Base-by-base conservation (phyloP, 257 asterid species). In the Pogostemon cablin region DNA sequence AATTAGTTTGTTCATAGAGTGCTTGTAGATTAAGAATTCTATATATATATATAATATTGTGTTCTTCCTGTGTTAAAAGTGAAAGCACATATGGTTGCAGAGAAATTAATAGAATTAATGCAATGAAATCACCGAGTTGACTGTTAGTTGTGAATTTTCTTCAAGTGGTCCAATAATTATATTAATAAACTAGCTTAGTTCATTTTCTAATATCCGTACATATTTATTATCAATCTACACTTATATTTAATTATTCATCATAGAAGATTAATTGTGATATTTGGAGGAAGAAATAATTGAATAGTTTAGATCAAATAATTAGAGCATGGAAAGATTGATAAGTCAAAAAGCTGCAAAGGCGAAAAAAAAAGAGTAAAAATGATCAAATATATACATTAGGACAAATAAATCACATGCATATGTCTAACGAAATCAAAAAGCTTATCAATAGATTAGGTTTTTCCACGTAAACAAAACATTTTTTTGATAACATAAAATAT, bases 61-160 rank as follows among this genome's bases (percentile, higher is more conserved):
- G 65, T 37, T 17, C 57, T 11, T 44, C 42, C 1, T 56, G 46
- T 7, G 38, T 54, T 53, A 77, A 59, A 59, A 39, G 71, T 60
- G 59, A 77, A 65, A 40, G 32, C 32, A 25, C 32, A 25, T 25
- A 25, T 11, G 52, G 65, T 9, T 6, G 67, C 75, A 44, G 54
- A 65, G 50, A 40, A 57, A 53, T 68, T 69, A 25, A 75, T 75
- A 48, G 34, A 47, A 44, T 47, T 8, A 44, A 47, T 47, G 47
- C 62, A 58, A 66, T 73, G 54, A 60, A 55, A 53, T 37, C 37
- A 53, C 32, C 4, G 40, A 34, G 62, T 17, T 74, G 68, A 67
- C 42, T 65, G 5, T 15, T 5, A 9, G 38, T 46, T 57, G 17
- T 34, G 42, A 57, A 7, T 65, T 57, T 57, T 57, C 71, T 43